Evolutionary conservation across 2,329 filamentous ascomycete species (phyloP).

Genomic region (Fusarium globosum): DNA sequence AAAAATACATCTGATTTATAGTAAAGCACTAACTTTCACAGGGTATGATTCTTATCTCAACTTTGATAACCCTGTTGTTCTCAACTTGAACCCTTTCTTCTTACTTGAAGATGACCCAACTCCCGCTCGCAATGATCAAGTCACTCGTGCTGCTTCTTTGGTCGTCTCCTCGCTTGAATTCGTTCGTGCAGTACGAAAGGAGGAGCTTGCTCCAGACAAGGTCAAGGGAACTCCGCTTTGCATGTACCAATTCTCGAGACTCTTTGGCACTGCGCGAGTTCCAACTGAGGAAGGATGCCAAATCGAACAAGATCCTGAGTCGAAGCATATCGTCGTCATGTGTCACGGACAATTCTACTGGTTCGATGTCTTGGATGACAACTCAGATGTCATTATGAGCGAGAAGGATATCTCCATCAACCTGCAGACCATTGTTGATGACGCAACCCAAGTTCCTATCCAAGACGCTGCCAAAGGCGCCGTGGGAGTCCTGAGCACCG

Average conservation of each 20-base stretch:
- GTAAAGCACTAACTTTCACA: conserved; percentile 51
- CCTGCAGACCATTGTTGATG: conserved; percentile 89
- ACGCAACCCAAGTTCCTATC: conserved; percentile 88
- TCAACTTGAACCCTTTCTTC: conserved; percentile 98
- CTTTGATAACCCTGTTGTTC: conserved; percentile 95
- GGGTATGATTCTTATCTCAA: conserved; percentile 99
- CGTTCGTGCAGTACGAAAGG: conserved; percentile 89
- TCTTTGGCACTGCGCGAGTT: conserved; percentile 94
- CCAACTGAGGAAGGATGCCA: conserved; percentile 95
- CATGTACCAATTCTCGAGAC: conserved; percentile 97
- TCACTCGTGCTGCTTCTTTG: conserved; percentile 91
- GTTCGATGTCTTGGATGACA: conserved; percentile 97
- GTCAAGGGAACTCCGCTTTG: conserved; percentile 86
- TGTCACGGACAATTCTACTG: conserved; percentile 98
- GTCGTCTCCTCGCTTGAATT: conserved; percentile 92
- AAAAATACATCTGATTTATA: neutral
- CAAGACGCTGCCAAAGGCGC: conserved; percentile 96
- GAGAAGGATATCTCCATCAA: conserved; percentile 94
- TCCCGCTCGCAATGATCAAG: conserved; percentile 94
- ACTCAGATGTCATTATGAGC: conserved; percentile 95
- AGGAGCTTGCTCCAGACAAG: conserved; percentile 91
- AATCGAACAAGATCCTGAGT: conserved; percentile 93
- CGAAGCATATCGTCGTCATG: conserved; percentile 92
- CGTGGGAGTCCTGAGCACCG: conserved; percentile 91
- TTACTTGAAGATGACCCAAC: conserved; percentile 97